Conservation (phyloP, 2,329 filamentous ascomycete genomes). For the Proliferodiscus dingleyae region DNA sequence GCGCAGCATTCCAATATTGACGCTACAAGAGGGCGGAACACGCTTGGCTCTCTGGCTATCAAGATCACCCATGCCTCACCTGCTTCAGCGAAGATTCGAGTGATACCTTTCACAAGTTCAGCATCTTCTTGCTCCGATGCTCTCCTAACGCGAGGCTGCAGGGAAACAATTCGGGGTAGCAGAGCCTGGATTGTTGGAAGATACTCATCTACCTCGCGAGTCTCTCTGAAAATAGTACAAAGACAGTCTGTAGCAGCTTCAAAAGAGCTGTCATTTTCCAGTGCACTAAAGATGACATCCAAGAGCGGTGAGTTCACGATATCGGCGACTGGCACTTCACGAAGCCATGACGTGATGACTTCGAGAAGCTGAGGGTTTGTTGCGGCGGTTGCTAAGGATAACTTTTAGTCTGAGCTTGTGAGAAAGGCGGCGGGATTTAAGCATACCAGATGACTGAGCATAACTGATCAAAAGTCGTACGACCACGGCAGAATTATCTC, state of each 20-base stretch:
- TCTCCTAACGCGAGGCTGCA: conserved; percentile 71
- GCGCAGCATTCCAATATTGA: conserved; percentile 87
- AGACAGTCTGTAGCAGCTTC: conserved; percentile 89
- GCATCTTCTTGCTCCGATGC: conserved; percentile 75
- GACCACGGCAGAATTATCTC: conserved; percentile 85
- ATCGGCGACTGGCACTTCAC: conserved; percentile 79
- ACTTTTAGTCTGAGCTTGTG: conserved; percentile 22
- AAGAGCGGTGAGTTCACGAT: conserved; percentile 84
- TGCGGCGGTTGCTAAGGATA: conserved; percentile 59
- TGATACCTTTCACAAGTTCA: conserved; percentile 82
- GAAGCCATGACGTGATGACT: conserved; percentile 94
- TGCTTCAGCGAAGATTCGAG: conserved; percentile 85
- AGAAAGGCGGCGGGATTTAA: not conserved
- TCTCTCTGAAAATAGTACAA: conserved; percentile 87
- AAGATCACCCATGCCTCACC: conserved; percentile 92
- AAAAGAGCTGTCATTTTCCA: conserved; percentile 72
- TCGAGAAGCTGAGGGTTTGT: conserved; percentile 88
- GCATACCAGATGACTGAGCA: conserved; percentile 81
- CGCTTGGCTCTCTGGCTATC: conserved; percentile 74
- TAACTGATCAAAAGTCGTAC: conserved; percentile 85
- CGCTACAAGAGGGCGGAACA: conserved; percentile 83
- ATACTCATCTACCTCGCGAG: conserved; percentile 87
- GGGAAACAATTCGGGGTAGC: conserved; percentile 72
- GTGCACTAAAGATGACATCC: conserved; percentile 70
- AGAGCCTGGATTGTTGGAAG: conserved; percentile 75